Evolutionary conservation across 1,284 basidiomycete species (phyloP).

Genomic region (Ceraceosorus guamensis): DNA sequence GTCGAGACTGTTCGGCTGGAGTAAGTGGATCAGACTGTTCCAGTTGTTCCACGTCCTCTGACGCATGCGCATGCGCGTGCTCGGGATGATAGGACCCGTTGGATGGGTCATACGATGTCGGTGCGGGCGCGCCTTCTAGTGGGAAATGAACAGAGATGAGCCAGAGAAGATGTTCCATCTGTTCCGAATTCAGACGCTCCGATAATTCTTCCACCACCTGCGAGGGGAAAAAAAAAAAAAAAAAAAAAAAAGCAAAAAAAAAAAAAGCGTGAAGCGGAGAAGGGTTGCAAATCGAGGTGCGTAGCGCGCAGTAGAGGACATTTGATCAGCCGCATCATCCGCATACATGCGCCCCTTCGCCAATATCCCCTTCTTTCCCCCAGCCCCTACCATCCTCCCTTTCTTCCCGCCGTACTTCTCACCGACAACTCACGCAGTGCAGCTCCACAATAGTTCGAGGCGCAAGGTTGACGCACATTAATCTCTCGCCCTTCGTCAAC

Average conservation of each 20-base stretch:
- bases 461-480: conserved; percentile 81
- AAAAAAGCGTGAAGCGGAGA: background rate
- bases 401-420: background rate
- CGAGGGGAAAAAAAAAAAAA: background rate
- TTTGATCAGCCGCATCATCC: too few species aligned
- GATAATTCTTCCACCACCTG: conserved; percentile 86
- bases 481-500: conserved; percentile 80
- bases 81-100: too few species aligned
- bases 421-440: conserved; percentile 72
- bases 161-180: conserved; percentile 64
- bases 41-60: too few species aligned
- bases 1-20: too few species aligned
- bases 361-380: too few species aligned
- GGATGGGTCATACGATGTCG: too few species aligned
- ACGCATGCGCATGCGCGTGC: too few species aligned
- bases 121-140: conserved; percentile 8
- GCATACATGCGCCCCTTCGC: too few species aligned
- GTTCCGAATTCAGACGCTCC: conserved; percentile 62
- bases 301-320: too few species aligned
- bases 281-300: background rate
- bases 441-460: conserved; percentile 76
- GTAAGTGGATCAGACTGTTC: too few species aligned
- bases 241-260: background rate
- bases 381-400: background rate
- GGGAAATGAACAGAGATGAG: conserved; percentile 55